Conservation (phyloP, 1,139 yeast species). For the Protomyces inouyei region DNA sequence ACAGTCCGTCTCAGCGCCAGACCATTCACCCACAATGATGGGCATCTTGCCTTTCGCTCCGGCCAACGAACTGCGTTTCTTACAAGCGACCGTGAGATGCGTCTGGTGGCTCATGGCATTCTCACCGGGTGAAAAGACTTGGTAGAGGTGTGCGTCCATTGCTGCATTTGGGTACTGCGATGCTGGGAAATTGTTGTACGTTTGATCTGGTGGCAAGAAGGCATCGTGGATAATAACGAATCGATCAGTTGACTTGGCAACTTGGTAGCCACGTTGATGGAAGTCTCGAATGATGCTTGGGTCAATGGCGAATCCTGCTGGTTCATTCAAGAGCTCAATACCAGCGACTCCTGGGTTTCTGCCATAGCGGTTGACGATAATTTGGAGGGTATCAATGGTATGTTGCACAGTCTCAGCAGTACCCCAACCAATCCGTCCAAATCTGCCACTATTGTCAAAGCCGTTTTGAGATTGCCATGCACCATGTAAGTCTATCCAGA, state of each 20-base stretch:
- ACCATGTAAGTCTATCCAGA: constrained; percentile 92
- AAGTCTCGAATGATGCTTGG: constrained; percentile 56
- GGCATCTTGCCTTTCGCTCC: constrained; percentile 42
- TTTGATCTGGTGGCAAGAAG: constrained; percentile 3
- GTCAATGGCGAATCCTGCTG: constrained; percentile 65
- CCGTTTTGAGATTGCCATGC: constrained; percentile 96
- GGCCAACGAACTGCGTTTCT: constrained; percentile 50
- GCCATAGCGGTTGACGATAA: constrained; percentile 61
- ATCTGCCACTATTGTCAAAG: constrained; percentile 86
- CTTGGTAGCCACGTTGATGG: constrained; percentile 53
- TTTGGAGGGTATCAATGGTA: constrained; percentile 49
- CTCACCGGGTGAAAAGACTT: constrained; percentile 69
- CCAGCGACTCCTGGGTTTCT: constrained; percentile 70
- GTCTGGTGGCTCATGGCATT: constrained; percentile 53
- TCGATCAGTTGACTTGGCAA: constrained; percentile 40
- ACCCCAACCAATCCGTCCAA: constrained; percentile 55
- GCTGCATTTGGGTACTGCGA: constrained; percentile 25
- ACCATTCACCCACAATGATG: constrained; percentile 76
- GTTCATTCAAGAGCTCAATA: constrained; percentile 84
- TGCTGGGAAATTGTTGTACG: constrained; percentile 14
- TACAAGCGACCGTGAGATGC: constrained; percentile 61
- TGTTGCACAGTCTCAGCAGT: constrained; percentile 47
- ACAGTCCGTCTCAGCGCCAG: constrained; percentile 93
- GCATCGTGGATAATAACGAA: constrained; percentile 64
- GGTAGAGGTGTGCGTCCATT: constrained; percentile 51